phyloP scores from a whole-genome alignment of 331 rosid species.

The Prunus yedoensis region DNA sequence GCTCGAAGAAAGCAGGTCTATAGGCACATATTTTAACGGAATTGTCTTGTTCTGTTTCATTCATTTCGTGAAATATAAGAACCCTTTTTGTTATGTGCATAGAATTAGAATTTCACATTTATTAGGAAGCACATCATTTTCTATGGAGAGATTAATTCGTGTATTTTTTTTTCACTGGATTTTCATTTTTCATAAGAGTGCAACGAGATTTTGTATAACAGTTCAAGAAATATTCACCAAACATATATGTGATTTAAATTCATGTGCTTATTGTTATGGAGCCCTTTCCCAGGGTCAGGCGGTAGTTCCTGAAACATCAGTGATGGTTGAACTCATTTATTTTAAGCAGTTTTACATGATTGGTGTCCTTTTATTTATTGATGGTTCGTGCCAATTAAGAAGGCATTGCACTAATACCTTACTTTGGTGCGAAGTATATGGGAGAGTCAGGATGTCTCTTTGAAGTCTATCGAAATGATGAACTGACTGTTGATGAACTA shows the following conservation, averaged over 20 bases:
- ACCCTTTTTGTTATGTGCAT: no score
- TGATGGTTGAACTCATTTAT: neutral
- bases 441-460: constrained; percentile 80
- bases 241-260: neutral
- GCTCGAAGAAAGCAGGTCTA: neutral
- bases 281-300: neutral
- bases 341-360: neutral
- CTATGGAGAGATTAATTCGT: no score
- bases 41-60: neutral
- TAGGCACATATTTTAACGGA: neutral
- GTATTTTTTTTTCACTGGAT: neutral
- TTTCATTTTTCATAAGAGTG: neutral
- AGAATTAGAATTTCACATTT: neutral
- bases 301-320: neutral
- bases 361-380: constrained; percentile 8
- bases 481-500: constrained; percentile 74
- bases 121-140: neutral
- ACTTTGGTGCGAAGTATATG: constrained; percentile 62
- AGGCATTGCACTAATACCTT: constrained; percentile 28
- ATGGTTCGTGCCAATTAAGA: constrained; percentile 5
- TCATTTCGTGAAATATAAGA: neutral
- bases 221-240: neutral
- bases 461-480: constrained; percentile 93
- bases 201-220: neutral
- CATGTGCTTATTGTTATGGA: neutral